Evolutionary conservation across 306 rosid species (phyloP).

Genomic region (Carpinus fangiana): DNA sequence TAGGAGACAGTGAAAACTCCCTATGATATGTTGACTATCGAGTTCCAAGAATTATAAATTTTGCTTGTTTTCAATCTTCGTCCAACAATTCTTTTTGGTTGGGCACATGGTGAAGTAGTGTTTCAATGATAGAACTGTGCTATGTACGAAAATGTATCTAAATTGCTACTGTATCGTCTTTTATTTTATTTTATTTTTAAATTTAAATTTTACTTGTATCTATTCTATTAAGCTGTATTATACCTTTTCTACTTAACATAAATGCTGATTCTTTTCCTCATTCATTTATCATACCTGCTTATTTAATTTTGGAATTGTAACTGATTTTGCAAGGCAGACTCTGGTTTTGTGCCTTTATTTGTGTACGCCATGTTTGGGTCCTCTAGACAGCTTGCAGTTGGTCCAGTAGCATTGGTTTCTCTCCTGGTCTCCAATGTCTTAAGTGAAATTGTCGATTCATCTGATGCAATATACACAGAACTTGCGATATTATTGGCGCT

Average conservation of each 20-base stretch:
- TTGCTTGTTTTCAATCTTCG: background rate
- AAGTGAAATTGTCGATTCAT: constrained; percentile 70
- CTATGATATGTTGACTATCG: background rate
- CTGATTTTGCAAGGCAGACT: constrained; percentile 48
- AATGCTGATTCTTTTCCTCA: background rate
- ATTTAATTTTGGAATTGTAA: constrained; percentile 9
- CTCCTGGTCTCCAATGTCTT: constrained; percentile 86
- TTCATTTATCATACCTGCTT: background rate
- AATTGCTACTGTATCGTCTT: background rate
- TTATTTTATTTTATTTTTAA: too few species aligned
- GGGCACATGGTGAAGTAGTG: background rate
- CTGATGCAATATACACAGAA: constrained; percentile 76
- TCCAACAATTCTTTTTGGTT: background rate
- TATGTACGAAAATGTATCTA: background rate
- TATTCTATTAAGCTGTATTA: background rate
- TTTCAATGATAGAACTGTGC: background rate
- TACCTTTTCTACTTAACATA: background rate
- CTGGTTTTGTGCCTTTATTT: constrained; percentile 84
- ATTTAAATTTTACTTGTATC: background rate
- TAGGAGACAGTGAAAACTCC: background rate
- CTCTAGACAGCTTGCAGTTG: constrained; percentile 99
- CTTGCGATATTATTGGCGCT: constrained; percentile 86
- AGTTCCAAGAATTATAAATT: background rate
- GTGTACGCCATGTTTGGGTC: constrained; percentile 93
- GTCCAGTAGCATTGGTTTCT: constrained; percentile 99